Base-by-base conservation (phyloP, 1,284 basidiomycete genomes). In the Puccinia coronata region DNA sequence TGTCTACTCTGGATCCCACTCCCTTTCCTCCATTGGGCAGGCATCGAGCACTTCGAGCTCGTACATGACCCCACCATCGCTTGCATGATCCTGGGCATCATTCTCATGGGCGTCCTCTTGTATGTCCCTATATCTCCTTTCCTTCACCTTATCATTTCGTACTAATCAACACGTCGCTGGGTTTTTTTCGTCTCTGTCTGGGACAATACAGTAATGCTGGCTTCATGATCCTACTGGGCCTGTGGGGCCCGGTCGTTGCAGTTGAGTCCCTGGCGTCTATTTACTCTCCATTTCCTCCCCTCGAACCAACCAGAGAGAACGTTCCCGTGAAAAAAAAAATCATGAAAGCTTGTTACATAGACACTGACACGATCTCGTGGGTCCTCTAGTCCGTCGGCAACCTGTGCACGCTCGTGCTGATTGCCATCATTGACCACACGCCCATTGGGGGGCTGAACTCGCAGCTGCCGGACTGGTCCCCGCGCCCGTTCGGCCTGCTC, bases 211-310 rank as follows among this genome's bases (percentile, higher is more conserved):
- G 73, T 61, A 75, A 75, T 75, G 55, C 53, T 28, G 73, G 53
- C 8, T 75, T 75, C 59, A 75, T 75, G 73, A 59, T 75, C 25
- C 43, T 75, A 28, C n/a, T 75, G 34, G 73, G 73, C 18, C 41
- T 75, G 20, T 75, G 73, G 73, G 73, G 73, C 31, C 73, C 73
- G 11, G 73, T 75, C 14, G 55, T 75, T 36, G 73, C 73, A 57
- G 73, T 75, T 55, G 41, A 61, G 51, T 75, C 18, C 18, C 1
- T n/a, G n/a, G n/a, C n/a, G n/a, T n/a, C n/a, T n/a, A n/a, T n/a
- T n/a, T n/a, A n/a, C n/a, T 12, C 39, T 34, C 34, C 57, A 25
- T 74, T 16, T 31, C 6, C 14, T 16, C 34, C 73, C 28, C 57
- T 16, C 43, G 16, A 47, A 47, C 49, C 23, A 51, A 34, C 59